Percentiles rank a stretch among this genome's conserved stretches.
phyloP scores from a whole-genome alignment of 1,284 basidiomycete species.

The Ustilago trichophora region DNA sequence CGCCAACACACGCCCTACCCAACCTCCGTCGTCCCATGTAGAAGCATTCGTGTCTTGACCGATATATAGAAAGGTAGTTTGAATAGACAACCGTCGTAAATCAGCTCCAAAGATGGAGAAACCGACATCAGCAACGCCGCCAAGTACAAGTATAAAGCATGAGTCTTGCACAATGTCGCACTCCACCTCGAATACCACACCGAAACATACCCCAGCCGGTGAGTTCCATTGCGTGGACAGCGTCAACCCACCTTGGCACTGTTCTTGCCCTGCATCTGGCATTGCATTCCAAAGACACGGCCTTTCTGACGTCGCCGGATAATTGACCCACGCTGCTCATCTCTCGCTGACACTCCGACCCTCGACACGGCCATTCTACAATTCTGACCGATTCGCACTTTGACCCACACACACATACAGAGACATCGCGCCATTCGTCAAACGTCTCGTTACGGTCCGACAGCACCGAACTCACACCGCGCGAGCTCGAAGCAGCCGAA shows the following conservation, averaged over 20 bases:
- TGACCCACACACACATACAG: no score
- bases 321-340: not conserved
- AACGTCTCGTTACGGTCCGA: slow-evolving; percentile 1
- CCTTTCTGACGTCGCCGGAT: not conserved
- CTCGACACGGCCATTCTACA: no score
- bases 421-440: slow-evolving; percentile 10
- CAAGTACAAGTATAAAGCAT: not conserved
- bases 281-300: not conserved
- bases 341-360: not conserved
- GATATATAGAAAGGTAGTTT: no score
- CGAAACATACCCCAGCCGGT: slow-evolving; percentile 8
- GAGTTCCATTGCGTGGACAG: not conserved
- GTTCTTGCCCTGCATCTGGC: no score
- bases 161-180: not conserved
- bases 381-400: no score
- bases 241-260: not conserved
- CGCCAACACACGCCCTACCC: no score
- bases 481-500: slow-evolving; percentile 19
- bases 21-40: no score
- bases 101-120: not conserved
- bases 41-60: no score
- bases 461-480: not conserved
- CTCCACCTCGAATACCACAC: not conserved
- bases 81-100: no score
- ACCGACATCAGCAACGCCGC: not conserved